A percentile compares a stretch with the other conserved stretches of the same genome.
Conservation (phyloP, 2,329 filamentous ascomycete genomes). For the Fusarium gaditjirri region DNA sequence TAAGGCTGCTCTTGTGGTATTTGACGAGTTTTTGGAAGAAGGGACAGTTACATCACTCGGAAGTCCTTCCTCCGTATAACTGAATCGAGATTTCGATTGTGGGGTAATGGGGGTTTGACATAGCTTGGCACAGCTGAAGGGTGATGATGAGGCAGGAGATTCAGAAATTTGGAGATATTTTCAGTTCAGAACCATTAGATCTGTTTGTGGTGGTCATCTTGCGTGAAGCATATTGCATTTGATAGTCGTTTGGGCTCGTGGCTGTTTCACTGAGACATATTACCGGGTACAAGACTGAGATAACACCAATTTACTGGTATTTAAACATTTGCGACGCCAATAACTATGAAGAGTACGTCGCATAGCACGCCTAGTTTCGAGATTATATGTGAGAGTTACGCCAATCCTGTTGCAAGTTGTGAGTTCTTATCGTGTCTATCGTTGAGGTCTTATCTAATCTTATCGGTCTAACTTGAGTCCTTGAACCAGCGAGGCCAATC, state of each 20-base stretch:
- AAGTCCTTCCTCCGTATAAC: not conserved
- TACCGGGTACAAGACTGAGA: not conserved
- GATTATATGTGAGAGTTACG: fast-evolving
- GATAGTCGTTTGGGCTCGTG: not conserved
- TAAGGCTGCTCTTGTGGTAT: not conserved
- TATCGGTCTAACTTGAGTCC: not conserved
- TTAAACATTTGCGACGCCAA: fast-evolving
- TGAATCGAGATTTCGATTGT: not conserved
- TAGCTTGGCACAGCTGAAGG: too few species aligned
- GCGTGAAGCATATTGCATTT: not conserved
- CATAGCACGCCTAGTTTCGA: not conserved
- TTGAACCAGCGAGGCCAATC: not conserved
- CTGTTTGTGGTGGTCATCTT: too few species aligned
- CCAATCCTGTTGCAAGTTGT: fast-evolving
- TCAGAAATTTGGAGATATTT: fast-evolving
- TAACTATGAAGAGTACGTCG: fast-evolving
- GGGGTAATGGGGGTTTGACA: not conserved
- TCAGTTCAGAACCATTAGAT: not conserved
- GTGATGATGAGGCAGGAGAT: not conserved
- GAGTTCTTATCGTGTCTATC: too few species aligned
- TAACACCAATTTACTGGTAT: fast-evolving
- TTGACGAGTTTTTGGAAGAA: not conserved
- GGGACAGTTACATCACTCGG: not conserved
- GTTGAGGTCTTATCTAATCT: not conserved
- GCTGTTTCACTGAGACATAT: not conserved